phyloP scores from a whole-genome alignment of 1,139 yeast genomes.

The Saccharomyces pastorianus region DNA sequence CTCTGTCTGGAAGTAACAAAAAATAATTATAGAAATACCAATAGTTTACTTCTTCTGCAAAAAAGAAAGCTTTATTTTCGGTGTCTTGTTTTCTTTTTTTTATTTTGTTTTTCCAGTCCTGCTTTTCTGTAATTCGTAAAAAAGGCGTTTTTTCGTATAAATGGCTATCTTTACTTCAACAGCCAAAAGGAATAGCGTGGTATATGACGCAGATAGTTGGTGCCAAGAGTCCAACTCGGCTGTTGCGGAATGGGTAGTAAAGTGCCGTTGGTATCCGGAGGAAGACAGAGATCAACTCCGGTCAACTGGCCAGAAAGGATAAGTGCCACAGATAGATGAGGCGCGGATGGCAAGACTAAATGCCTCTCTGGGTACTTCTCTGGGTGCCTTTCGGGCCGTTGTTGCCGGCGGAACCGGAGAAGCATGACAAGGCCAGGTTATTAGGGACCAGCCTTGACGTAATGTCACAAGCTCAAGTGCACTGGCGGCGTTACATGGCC shows the following conservation, averaged over 20 bases:
- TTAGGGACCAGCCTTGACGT: neutral
- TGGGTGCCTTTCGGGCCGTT: neutral
- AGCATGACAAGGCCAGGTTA: neutral
- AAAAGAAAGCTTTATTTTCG: neutral
- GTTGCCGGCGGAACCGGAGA: neutral
- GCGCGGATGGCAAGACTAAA: neutral
- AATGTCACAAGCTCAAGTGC: neutral
- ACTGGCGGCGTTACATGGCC: neutral
- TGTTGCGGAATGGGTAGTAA: neutral
- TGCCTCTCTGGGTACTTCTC: neutral
- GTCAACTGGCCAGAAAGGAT: neutral
- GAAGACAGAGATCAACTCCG: neutral
- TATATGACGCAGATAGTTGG: neutral
- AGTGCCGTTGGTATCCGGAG: neutral
- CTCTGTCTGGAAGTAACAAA: neutral
- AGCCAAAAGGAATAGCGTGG: neutral
- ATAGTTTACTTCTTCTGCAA: neutral
- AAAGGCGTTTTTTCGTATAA: neutral
- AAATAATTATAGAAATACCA: neutral
- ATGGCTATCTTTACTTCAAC: neutral
- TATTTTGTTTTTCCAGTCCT: neutral
- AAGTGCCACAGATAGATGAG: neutral
- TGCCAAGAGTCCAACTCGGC: neutral
- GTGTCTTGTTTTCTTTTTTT: neutral
- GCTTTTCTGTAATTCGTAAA: neutral